A percentile compares a stretch with the other conserved stretches of the same genome.
phyloP scores from a whole-genome alignment of 805 yeast species.

The Cyberlindnera maclurae region DNA sequence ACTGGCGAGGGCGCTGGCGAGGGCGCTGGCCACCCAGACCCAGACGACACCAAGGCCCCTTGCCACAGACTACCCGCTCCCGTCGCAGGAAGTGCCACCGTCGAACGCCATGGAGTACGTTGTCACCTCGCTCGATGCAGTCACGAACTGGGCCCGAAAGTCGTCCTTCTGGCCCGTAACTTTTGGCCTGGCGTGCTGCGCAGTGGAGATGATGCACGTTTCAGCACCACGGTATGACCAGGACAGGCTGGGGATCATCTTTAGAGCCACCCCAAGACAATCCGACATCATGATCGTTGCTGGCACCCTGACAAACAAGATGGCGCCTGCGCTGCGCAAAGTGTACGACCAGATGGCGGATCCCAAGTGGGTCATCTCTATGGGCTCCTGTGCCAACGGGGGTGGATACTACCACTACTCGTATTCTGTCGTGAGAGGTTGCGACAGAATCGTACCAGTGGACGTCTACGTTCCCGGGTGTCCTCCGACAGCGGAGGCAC shows the following conservation, averaged over 20 bases:
- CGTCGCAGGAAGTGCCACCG: constrained; percentile 30
- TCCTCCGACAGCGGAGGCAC: constrained; percentile 88
- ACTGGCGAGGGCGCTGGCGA: constrained; percentile 1
- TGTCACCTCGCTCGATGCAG: constrained; percentile 70
- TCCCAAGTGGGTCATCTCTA: constrained; percentile 89
- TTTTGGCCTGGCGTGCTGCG: constrained; percentile 88
- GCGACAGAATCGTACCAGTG: constrained; percentile 82
- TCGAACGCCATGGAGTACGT: constrained; percentile 68
- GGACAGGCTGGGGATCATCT: constrained; percentile 86
- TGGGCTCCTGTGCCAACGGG: constrained; percentile 94
- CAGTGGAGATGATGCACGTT: constrained; percentile 93
- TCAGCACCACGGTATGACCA: constrained; percentile 89
- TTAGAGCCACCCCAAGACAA: constrained; percentile 91
- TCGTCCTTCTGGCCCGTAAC: constrained; percentile 93
- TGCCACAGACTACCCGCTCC: constrained; percentile 18
- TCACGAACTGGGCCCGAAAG: constrained; percentile 87
- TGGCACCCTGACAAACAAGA: constrained; percentile 84
- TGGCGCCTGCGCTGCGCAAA: constrained; percentile 91
- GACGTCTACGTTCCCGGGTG: constrained; percentile 91
- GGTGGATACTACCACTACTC: constrained; percentile 92
- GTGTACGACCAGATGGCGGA: constrained; percentile 94
- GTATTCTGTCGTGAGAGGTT: constrained; percentile 83
- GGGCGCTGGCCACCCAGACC: constrained; percentile 13
- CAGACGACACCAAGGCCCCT: constrained; percentile 15
- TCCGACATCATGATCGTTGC: constrained; percentile 90